Base-by-base conservation (phyloP, 1,284 basidiomycete species). In the Porodaedalea pini region DNA sequence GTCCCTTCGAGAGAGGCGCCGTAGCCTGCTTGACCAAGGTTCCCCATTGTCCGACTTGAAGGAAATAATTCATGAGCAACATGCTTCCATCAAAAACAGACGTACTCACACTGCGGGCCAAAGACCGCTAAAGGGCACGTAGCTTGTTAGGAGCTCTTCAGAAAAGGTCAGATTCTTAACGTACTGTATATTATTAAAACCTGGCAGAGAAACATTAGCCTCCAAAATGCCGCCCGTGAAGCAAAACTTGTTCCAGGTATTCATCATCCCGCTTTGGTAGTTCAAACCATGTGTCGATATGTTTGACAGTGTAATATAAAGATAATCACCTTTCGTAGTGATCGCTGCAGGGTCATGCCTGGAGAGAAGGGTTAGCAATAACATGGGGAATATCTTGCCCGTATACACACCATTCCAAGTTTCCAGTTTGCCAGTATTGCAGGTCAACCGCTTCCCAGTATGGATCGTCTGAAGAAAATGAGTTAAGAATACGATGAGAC, bases 381-480 rank as follows among this genome's bases (percentile, higher is more conserved):
- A 21, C 15, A 45, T 45, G n/a, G n/a, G n/a, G n/a, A 50, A 54
- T n/a, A 40, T 23, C n/a, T 17, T 37, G 36, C 21, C 21, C 19
- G n/a, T 19, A 11, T n/a, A 31, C 50, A 19, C 21, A 74, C 75
- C 75, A 78, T 62, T 78, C 74, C 53, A 75, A 65, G 64, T 76
- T 75, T 49, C 67, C 66, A 49, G 75, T 77, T 25, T 66, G 75
- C 88, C 89, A 90, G 68, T 90, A 91, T 68, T 90, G 82, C 37
- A 92, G 63, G 67, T 85, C 84, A 0, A 78, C 80, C 1, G 85
- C 84, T 62, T 86, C 83, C 86, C 85, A 88, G 65, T 79, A 82
- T 1, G 83, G 81, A 65, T 83, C 81, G 57, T 82, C 62, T 44
- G n/a, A 19, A 44, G 6, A 7, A 44, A 23, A 7, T 6, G 13